Conservation (phyloP, 1,284 basidiomycete species). For the Heliocybe sulcata region DNA sequence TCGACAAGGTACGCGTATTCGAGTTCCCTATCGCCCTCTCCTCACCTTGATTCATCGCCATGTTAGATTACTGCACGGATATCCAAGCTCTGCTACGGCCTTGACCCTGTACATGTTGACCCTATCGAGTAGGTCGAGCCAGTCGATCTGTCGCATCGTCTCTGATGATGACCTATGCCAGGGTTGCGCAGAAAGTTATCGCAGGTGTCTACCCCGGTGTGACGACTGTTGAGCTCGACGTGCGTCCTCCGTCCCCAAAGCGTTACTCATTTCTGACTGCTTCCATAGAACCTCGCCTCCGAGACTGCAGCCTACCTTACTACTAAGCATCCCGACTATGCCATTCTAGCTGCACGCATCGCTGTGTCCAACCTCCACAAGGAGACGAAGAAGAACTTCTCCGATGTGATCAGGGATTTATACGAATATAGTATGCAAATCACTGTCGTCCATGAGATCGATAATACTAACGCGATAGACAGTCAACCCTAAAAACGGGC, state of each 20-base stretch:
- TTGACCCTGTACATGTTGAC: slow-evolving; percentile 91
- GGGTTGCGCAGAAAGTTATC: slow-evolving; percentile 92
- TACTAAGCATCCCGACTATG: slow-evolving; percentile 96
- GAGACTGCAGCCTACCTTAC: slow-evolving; percentile 98
- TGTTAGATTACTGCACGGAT: slow-evolving; percentile 83
- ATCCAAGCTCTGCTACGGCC: slow-evolving; percentile 94
- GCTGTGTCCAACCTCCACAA: slow-evolving; percentile 99
- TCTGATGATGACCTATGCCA: slow-evolving; percentile 19
- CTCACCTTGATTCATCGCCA: slow-evolving; percentile 11
- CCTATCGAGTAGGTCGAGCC: slow-evolving; percentile 86
- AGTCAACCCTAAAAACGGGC: slow-evolving; percentile 97
- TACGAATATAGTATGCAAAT: slow-evolving; percentile 75
- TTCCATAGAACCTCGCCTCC: slow-evolving; percentile 77
- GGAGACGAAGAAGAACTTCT: slow-evolving; percentile 97
- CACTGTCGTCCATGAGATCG: background rate
- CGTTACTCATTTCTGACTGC: background rate
- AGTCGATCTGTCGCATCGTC: background rate
- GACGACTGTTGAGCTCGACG: slow-evolving; percentile 96
- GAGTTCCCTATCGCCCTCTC: slow-evolving; percentile 8
- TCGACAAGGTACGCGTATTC: slow-evolving; percentile 73
- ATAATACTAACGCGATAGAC: slow-evolving; percentile 4
- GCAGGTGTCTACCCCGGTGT: slow-evolving; percentile 94
- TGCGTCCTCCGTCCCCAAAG: slow-evolving; percentile 29
- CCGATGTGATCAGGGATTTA: slow-evolving; percentile 85
- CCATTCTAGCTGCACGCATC: slow-evolving; percentile 96